Evolutionary conservation across 306 rosid species (phyloP), one percentile per base, ranked within the genome.

Genomic region (Quercus cerris): DNA sequence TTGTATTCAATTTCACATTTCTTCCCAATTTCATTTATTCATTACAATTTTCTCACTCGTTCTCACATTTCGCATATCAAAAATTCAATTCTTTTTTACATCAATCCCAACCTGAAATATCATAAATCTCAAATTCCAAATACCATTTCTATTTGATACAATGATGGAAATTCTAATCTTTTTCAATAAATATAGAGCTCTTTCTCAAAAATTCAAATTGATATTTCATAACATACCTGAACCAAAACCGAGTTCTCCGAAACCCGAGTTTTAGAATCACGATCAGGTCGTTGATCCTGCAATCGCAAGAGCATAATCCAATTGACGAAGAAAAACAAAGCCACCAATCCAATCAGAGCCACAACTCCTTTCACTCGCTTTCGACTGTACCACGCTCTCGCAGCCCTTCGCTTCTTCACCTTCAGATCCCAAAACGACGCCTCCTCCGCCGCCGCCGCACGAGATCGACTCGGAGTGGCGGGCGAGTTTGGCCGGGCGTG

Each of bases 291-390:
- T 41, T 82, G 81, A 78, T 87, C 74, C 75, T 89, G 99, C 0
- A 95, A 80, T 68, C 91, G 84, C 13, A 62, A 35, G 81, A 95
- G 87, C 98, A 95, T 88, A 13, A 91, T 3, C 93, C 91, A 93
- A 82, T 95, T 87, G 20, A 91, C 87, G 63, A 90, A 64, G 83
- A 91, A 85, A 74, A 88, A 83, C n/a, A 78, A 58, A 80, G 83
- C 86, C 25, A 90, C 82, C 80, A 93, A 67, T 58, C 83, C 86
- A 70, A 90, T 76, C 79, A 89, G 78, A 75, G 80, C 81, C 58
- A 89, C 70, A 76, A 90, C 17, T 76, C 91, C 77, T 83, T 90
- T 93, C 62, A 83, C 59, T 73, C 90, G 90, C 84, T 81, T 93
- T 78, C 85, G 85, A 25, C 84, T 86, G 71, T 71, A 88, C 96